These are phyloP conservation scores for Phanerochaete sordida DNA, from an alignment of 768 basidiomycete genomes.

Conservation along the genomic window DNA sequence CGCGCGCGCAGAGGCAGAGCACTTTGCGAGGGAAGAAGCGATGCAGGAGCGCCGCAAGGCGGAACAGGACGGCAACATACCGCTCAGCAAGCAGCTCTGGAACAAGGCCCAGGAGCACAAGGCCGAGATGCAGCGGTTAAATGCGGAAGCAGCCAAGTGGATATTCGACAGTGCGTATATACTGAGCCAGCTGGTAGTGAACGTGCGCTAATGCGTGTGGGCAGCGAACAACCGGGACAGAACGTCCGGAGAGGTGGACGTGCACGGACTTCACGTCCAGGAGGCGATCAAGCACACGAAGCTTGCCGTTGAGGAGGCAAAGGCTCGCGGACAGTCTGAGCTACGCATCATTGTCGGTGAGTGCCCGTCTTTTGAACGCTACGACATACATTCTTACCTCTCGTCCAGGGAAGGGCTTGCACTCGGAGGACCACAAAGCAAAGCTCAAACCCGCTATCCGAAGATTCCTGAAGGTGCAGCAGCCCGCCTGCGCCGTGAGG, in stretches of 20 bases:
- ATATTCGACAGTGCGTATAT: slow-evolving; percentile 67
- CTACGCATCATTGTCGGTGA: slow-evolving; percentile 82
- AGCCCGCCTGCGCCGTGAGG: slow-evolving; percentile 62
- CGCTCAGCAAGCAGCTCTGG: slow-evolving; percentile 76
- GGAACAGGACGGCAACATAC: slow-evolving; percentile 70
- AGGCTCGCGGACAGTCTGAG: slow-evolving; percentile 55
- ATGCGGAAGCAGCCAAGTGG: slow-evolving; percentile 82
- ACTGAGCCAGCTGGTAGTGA: neutral
- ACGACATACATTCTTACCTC: neutral
- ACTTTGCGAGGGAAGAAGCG: slow-evolving; percentile 69
- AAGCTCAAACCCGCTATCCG: slow-evolving; percentile 94
- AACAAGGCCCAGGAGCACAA: slow-evolving; percentile 79
- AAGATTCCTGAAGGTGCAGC: slow-evolving; percentile 79
- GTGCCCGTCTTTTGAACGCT: slow-evolving; percentile 24
- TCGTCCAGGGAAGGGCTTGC: slow-evolving; percentile 75
- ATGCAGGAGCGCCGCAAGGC: slow-evolving; percentile 76
- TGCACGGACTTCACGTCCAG: slow-evolving; percentile 92
- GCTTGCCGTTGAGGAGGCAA: slow-evolving; percentile 62
- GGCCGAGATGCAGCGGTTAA: slow-evolving; percentile 70
- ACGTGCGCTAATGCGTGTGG: neutral
- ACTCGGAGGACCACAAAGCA: slow-evolving; percentile 71
- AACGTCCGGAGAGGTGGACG: slow-evolving; percentile 71
- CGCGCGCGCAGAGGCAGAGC: slow-evolving; percentile 72
- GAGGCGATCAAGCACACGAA: slow-evolving; percentile 83
- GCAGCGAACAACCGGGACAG: slow-evolving; percentile 81